Percentiles rank a stretch among this genome's conserved stretches.
Conservation (phyloP, 1,139 yeast species). For the Yamadazyma trypodendri region DNA sequence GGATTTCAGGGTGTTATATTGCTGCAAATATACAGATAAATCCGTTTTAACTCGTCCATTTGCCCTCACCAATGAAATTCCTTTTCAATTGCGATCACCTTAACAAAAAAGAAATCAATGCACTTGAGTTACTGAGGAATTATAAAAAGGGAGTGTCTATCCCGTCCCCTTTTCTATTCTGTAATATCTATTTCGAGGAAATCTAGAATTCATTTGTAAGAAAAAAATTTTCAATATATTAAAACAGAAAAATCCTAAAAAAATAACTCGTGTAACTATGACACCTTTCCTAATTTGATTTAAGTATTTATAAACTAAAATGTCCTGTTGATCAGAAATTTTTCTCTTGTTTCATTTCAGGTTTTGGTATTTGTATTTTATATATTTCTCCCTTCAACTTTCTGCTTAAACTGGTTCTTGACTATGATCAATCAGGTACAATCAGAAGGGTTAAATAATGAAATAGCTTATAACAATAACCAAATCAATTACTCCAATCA, state of each 20-base stretch:
- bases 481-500: not conserved
- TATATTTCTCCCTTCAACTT: not conserved
- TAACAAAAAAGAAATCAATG: too few species aligned
- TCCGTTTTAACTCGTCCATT: too few species aligned
- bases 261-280: constrained; percentile 14
- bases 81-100: too few species aligned
- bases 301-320: constrained; percentile 12
- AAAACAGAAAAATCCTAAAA: constrained; percentile 5
- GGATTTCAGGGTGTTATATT: too few species aligned
- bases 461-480: constrained; percentile 3
- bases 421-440: constrained; percentile 8
- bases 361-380: constrained; percentile 1
- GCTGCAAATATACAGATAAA: too few species aligned
- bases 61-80: too few species aligned
- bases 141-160: constrained; percentile 1
- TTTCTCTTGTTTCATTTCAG: constrained; percentile 1
- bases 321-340: constrained; percentile 6
- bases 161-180: constrained; percentile 3
- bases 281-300: constrained; percentile 17
- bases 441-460: constrained; percentile 7
- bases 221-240: constrained; percentile 4
- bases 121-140: not conserved
- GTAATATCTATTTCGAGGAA: constrained; percentile 4
- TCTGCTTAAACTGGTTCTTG: not conserved
- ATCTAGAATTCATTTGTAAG: constrained; percentile 5